Evolutionary conservation across 2,329 filamentous ascomycete species (phyloP), one percentile per base, ranked within the genome.

Genomic region (Pyrenochaeta sp.): DNA sequence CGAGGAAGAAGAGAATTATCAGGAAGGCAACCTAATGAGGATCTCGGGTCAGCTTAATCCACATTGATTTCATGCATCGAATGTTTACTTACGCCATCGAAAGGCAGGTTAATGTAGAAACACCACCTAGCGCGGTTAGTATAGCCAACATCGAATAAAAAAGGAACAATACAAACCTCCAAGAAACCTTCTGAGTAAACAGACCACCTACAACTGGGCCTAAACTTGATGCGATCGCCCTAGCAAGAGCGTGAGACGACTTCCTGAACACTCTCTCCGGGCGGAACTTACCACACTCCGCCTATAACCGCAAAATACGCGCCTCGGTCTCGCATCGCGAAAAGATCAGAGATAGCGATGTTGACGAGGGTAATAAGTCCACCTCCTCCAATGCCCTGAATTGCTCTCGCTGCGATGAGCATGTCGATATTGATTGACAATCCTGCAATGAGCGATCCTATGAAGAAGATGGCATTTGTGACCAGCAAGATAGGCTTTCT

Each of bases 181-280:
- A 89, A 11, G 72, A 78, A 3, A 83, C 79, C 18, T 78, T 75
- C 41, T 83, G 75, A 0, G 86, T 87, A 51, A 90, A 85, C 0
- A 81, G 79, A 6, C 87, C 87, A 13, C 87, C 86, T 4, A 89
- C 72, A 2, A 86, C 73, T 0, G 86, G 87, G 0, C 87, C 87
- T n/a, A 88, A 69, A 0, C 81, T 81, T 23, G 78, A 81, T 3
- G 86, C 85, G 14, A 87, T 64, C 2, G 84, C 84, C 87, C n/a
- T n/a, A n/a, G n/a, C n/a, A n/a, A n/a, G n/a, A n/a, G n/a, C n/a
- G n/a, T n/a, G n/a, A n/a, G n/a, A n/a, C n/a, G n/a, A n/a, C n/a
- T n/a, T n/a, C n/a, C n/a, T n/a, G n/a, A n/a, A n/a, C n/a, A n/a
- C n/a, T n/a, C n/a, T n/a, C n/a, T n/a, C n/a, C n/a, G n/a, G n/a